Evolutionary conservation across 129 eudicot species (phyloP), one percentile per base, ranked within the genome.

Genomic region (Arctium lappa): DNA sequence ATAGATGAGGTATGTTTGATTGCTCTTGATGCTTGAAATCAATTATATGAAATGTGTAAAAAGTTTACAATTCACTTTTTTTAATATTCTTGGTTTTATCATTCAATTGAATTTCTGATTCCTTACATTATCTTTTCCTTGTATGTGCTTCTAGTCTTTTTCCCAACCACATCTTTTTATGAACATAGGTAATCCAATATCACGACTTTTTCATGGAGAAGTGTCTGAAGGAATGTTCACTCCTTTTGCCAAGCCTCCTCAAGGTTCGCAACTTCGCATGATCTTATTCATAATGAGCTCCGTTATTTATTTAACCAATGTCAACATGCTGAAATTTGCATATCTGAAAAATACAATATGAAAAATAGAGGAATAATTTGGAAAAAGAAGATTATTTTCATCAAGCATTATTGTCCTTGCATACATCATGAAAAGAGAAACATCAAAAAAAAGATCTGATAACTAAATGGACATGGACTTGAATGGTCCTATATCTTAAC

Each of bases 201-300:
- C 99, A 96, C 56, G 97, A 96, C 75, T 89, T 96, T 82, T 96
- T 93, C 86, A 92, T 96, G 79, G 95, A 93, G 66, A 96, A 96
- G 86, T 96, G 99, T 80, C 90, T 96, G 71, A 91, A 95, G 87
- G 99, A 96, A 85, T 96, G 99, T 80, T 89, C 91, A 89, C 94
- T 96, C 63, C 97, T 96, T 81, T 91, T 97, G n/a, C 98, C 98
- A 9, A 84, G 84, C 69, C 99, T 96, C 84, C 91, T 96, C 85
- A 91, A 89, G 99, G 99, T 96, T 79, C 16, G 89, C 73, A 37
- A 98, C 98, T 96, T 79, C 16, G 89, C 73, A 37, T 50, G 8
- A 27, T 33, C 32, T 69, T 78, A 42, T 65, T 78, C 73, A 76
- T 69, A 8, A 34, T 48, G 70, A 69, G 56, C 73, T 36, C 76